Evolutionary conservation across 192 early-diverging fungal species (phyloP), one percentile per base, ranked within the genome.

Genomic region (Coemansia sp.): DNA sequence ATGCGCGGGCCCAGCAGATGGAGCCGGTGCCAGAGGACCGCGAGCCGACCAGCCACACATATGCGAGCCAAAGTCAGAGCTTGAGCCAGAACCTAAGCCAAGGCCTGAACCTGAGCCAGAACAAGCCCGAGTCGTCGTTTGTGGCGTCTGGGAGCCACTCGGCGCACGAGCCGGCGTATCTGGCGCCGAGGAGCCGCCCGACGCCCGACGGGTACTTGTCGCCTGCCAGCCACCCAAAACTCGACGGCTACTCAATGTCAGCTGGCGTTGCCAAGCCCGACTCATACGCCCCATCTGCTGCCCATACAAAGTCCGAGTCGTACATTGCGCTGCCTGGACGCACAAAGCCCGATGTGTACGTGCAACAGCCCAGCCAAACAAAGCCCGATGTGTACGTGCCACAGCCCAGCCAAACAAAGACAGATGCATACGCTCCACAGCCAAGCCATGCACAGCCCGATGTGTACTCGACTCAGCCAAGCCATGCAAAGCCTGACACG

Each of bases 21-120:
- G 63, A 59, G 58, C 58, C 73, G n/a, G 12, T 75, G 58, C 67
- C 58, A 14, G 73, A 75, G 54, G 67, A 60, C 54, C 54, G 15
- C 56, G 29, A 57, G 52, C 52, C 52, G 9, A 2, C 52, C 52
- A 52, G 50, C 15, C 23, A 32, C 29, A 32, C 29, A 32, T 32
- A 32, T 32, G 7, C 29, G 5, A 32, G 29, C 29, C 29, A 32
- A 1, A 32, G 6, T 7, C 29, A 7, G 29, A 7, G 6, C 29
- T 21, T 21, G 0, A 32, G 29, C 5, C 29, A 32, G 29, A 32
- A 6, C 29, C 1, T 32, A 7, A 32, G 29, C 29, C 29, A 32
- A 2, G 7, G 7, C 29, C 29, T 32, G 29, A 32, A 6, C 29
- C 29, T 7, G 6, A 27, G 27, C 27, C 27, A 27, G 2, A 32